Percentiles rank a stretch among this genome's conserved stretches.
Evolutionary conservation across 805 yeast species (phyloP).

Genomic region (Starmera dryadoides): DNA sequence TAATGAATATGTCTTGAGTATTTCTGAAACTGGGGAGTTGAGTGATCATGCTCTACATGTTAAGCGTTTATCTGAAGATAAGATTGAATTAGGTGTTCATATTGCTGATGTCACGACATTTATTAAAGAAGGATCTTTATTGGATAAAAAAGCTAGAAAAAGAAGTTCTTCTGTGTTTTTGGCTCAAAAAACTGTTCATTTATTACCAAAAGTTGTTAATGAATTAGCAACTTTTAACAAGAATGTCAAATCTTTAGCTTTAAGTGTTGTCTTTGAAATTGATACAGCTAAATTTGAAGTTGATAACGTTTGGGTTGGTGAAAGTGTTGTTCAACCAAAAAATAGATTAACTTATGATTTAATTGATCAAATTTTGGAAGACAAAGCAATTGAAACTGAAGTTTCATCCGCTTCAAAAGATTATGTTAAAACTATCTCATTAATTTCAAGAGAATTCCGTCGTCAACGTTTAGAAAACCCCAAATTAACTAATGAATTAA

Average conservation of each 20-base stretch:
- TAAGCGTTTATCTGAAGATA: conserved; percentile 49
- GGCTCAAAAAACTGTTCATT: conserved; percentile 63
- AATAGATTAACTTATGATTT: conserved; percentile 45
- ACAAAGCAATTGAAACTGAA: conserved; percentile 8
- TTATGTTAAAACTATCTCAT: conserved; percentile 54
- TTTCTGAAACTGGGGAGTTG: conserved; percentile 47
- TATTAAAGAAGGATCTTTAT: conserved; percentile 61
- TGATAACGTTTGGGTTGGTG: conserved; percentile 71
- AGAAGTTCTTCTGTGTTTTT: conserved; percentile 84
- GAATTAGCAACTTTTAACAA: conserved; percentile 54
- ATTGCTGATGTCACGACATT: conserved; percentile 72
- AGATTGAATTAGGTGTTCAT: conserved; percentile 81
- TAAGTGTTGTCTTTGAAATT: conserved; percentile 76
- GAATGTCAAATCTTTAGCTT: conserved; percentile 52
- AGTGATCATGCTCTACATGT: conserved; percentile 81
- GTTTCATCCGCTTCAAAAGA: conserved; percentile 53
- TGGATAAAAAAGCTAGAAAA: conserved; percentile 87
- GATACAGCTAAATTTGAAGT: conserved; percentile 67
- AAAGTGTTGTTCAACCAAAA: conserved; percentile 60
- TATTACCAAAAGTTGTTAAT: conserved; percentile 62
- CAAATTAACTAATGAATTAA: conserved; percentile 35
- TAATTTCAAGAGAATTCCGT: conserved; percentile 63
- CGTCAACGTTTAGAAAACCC: conserved; percentile 55
- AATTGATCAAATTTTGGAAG: conserved; percentile 43
- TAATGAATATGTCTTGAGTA: conserved; percentile 56